phyloP scores from a whole-genome alignment of 306 rosid species.

The Medicago ruthenica region DNA sequence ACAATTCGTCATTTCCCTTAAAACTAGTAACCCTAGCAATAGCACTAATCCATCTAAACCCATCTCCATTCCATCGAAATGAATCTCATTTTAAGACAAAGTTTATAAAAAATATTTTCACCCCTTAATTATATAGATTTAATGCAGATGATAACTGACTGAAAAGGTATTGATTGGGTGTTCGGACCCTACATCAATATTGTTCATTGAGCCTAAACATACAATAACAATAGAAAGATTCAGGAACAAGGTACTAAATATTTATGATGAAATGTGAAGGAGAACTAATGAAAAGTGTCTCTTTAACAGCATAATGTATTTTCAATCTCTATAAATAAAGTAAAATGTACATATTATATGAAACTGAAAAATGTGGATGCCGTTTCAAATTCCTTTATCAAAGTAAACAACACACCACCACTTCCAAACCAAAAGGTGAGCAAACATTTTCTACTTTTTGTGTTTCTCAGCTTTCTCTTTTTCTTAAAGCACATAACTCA shows the following conservation, averaged over 20 bases:
- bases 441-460: conserved; percentile 59
- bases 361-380: no score
- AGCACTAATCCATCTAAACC: no score
- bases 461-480: conserved; percentile 35
- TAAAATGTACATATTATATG: not conserved
- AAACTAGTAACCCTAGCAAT: no score
- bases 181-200: conserved; percentile 33
- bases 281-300: conserved; percentile 53
- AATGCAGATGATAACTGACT: conserved; percentile 7
- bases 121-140: not conserved
- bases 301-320: conserved; percentile 52
- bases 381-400: no score
- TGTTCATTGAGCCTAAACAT: conserved; percentile 29
- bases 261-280: no score
- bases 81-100: no score
- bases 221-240: conserved; percentile 32
- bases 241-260: conserved; percentile 25
- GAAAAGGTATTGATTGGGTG: not conserved
- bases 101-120: no score
- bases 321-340: conserved; percentile 24
- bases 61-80: no score
- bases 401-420: no score
- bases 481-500: no score
- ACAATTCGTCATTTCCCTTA: no score
- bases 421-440: conserved; percentile 8